Evolutionary conservation across 1,284 basidiomycete species (phyloP), one percentile per base, ranked within the genome.

Genomic region (Puccinia sorghi): DNA sequence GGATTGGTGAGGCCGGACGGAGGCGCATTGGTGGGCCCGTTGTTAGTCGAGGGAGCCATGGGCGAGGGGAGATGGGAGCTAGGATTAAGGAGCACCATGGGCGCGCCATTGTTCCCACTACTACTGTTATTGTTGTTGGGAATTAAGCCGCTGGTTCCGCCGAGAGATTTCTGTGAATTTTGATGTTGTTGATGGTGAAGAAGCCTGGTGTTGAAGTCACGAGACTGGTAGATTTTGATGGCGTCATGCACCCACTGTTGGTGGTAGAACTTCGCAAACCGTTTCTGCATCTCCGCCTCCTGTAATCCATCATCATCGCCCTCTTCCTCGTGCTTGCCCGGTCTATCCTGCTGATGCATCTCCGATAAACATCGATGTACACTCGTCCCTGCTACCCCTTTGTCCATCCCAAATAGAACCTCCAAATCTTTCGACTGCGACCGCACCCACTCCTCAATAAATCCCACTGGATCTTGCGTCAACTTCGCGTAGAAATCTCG

Each of bases 401-500:
- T 56, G 25, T 78, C 75, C 12, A 61, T 12, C 7, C 75, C 75
- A 27, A 78, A 78, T 52, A 78, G 25, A 15, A 54, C 43, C 39
- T 78, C 66, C n/a, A 78, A 54, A 61, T 78, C 75, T 32, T 11
- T 1, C 25, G 66, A 57, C 57, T 78, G 75, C 13, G 75, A 78
- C 7, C n/a, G 43, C 11, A 71, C 20, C 75, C 75, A 78, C 41
- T 32, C 46, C 52, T 78, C 54, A 8, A 78, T 59, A 78, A 78
- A 71, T 27, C 56, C 43, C 6, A 78, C 41, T 13, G 75, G 75
- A 63, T 78, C 67, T 6, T 43, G n/a, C 54, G 75, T 61, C 39
- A 78, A 78, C 54, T 46, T 48, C 15, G 32, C 12, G 48, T 78
- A 78, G 63, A 78, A 78, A 22, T 78, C 75, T 37, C 75, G 75